Evolutionary conservation across 202 grass and related monocot genomes (phyloP).

Genomic region (Alloteropsis angusta): DNA sequence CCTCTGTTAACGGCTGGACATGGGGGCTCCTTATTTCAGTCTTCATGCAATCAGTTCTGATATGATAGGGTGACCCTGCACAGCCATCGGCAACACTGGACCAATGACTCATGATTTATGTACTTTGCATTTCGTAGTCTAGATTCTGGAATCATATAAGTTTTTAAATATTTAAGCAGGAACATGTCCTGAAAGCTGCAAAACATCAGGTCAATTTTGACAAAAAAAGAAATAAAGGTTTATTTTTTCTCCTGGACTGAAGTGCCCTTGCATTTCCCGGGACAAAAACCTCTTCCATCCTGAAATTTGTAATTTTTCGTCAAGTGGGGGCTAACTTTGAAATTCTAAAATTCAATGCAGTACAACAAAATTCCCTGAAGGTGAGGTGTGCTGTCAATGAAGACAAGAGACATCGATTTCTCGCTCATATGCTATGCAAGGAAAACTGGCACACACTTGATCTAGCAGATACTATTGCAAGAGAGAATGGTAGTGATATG

Average conservation of each 20-base stretch:
- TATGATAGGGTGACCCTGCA: not conserved
- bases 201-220: not conserved
- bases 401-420: constrained; percentile 15
- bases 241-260: not conserved
- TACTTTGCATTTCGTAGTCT: not conserved
- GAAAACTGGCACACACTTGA: not conserved
- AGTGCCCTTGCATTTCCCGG: constrained; percentile 31
- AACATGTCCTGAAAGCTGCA: not conserved
- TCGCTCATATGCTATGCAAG: not conserved
- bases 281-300: constrained; percentile 9
- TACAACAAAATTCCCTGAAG: not conserved
- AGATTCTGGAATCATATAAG: not conserved
- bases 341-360: constrained; percentile 4
- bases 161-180: not conserved
- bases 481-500: constrained; percentile 44
- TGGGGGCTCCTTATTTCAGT: not conserved
- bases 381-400: constrained; percentile 16
- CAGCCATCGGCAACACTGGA: not conserved
- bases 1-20: not conserved
- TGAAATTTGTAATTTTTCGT: not conserved
- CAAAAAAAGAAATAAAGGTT: not conserved
- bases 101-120: not conserved
- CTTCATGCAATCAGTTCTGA: not conserved
- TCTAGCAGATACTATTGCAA: not conserved
- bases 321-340: not conserved